Percentiles rank a stretch among this genome's conserved stretches.
phyloP scores from a whole-genome alignment of 148 eudicot genomes.

The Chenopodium formosanum region DNA sequence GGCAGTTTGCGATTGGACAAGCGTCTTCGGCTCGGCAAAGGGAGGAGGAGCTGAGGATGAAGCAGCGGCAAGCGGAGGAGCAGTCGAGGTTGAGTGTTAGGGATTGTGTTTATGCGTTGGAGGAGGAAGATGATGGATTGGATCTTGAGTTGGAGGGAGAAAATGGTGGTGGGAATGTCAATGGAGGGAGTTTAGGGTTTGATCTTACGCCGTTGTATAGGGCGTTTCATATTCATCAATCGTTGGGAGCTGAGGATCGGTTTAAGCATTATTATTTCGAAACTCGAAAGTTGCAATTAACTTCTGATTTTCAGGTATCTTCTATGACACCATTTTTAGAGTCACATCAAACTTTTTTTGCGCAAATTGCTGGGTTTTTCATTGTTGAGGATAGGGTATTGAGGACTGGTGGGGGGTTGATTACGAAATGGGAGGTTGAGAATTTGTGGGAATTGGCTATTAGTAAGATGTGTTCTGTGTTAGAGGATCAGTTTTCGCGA shows the following conservation, averaged over 20 bases:
- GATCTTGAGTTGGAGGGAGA: slow-evolving; percentile 29
- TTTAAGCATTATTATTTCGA: slow-evolving; percentile 86
- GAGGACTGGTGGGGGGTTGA: slow-evolving; percentile 93
- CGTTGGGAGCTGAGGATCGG: slow-evolving; percentile 69
- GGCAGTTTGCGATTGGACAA: slow-evolving; percentile 92
- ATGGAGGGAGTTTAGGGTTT: slow-evolving; percentile 44
- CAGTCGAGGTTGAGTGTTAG: slow-evolving; percentile 77
- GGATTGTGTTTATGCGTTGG: slow-evolving; percentile 80
- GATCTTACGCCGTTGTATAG: slow-evolving; percentile 84
- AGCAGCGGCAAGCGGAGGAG: slow-evolving; percentile 93
- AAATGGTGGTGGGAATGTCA: slow-evolving; percentile 31
- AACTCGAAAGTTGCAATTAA: slow-evolving; percentile 84
- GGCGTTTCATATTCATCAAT: slow-evolving; percentile 83
- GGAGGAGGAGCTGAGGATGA: slow-evolving; percentile 90
- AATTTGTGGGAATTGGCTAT: slow-evolving; percentile 96
- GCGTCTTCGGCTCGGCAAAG: slow-evolving; percentile 86
- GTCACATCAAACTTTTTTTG: slow-evolving; percentile 92
- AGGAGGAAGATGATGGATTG: slow-evolving; percentile 80
- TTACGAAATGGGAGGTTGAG: slow-evolving; percentile 91
- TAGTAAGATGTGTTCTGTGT: slow-evolving; percentile 89
- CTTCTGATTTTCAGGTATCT: slow-evolving; percentile 95
- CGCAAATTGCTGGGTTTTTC: slow-evolving; percentile 95
- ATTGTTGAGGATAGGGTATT: slow-evolving; percentile 87
- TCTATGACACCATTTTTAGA: slow-evolving; percentile 94
- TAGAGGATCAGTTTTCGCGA: slow-evolving; percentile 96